Base-by-base conservation (phyloP, 352 stramenopile genomes). In the Phytophthora kernoviae region DNA sequence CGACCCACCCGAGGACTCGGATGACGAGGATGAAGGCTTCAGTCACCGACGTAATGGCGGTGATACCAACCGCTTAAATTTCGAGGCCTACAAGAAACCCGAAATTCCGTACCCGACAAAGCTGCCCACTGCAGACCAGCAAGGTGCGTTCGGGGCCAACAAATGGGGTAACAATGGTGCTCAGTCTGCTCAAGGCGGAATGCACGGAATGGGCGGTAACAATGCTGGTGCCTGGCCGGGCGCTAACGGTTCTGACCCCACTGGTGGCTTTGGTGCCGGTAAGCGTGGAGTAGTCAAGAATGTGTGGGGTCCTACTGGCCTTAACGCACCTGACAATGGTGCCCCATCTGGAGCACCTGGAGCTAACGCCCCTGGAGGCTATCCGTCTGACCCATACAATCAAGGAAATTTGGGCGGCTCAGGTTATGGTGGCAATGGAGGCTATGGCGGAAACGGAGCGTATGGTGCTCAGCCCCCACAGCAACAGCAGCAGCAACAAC, bases 1-100 rank as follows among this genome's bases (percentile, higher is more conserved):
- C 72, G 82, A 94, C 11, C 97, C 97, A 22, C 97, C 96, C 6
- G 87, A 98, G 60, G 93, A 98, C 34, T 97, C 97, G 42, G 96
- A 99, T 56, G 93, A 98, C 54, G 97, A 99, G 40, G 72, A 81
- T 5, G 93, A 98, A 42, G 68, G 93, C 20, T 92, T 91, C 44
- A 81, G 89, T 34, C 72, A 79, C 45, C 84, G 79, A 59, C 73
- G 61, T 64, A 86, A 79, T 12, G 56, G 74, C 17, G 59, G 54
- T 22, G 69, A 75, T 17, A 52, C 77, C 18, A 87, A 91, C 65
- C 81, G 77, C 1, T 73, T 96, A 30, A 96, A 96, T 67, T 93
- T 96, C 65, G 84, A 93, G 55, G 87, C 87, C 1, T 96, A 96
- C 72, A 88, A 96, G 67, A 96, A 96, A 48, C 87, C 87, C n/a